Evolutionary conservation across 129 eudicot genomes (phyloP).

Genomic region (Flaveria brownii): DNA sequence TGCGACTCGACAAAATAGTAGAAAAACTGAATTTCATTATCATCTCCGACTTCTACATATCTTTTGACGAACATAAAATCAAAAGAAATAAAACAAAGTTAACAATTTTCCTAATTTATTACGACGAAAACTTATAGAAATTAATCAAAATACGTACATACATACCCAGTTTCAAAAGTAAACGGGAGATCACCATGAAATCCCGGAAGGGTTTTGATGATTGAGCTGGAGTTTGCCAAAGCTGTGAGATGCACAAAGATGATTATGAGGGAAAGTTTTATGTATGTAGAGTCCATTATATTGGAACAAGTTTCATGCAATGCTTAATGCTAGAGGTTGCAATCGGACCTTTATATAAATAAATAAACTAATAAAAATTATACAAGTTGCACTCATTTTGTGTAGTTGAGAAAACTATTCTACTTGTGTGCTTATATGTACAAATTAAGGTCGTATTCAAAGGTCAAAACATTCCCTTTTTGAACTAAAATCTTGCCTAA

Average conservation of each 20-base stretch:
- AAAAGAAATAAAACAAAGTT: background rate
- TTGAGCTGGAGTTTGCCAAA: background rate
- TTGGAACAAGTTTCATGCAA: background rate
- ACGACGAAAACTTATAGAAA: background rate
- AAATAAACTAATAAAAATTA: background rate
- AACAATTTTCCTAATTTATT: background rate
- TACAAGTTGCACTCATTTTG: too few relatives aligned
- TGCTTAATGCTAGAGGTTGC: background rate
- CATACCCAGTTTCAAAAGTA: background rate
- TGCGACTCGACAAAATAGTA: background rate
- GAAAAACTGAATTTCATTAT: background rate
- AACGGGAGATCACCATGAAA: background rate
- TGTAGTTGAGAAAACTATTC: too few relatives aligned
- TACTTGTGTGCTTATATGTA: too few relatives aligned
- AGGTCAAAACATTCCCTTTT: too few relatives aligned
- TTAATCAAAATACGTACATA: background rate
- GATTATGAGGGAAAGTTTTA: background rate
- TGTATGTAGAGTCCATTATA: background rate
- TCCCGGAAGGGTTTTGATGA: background rate
- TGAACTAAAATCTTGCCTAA: too few relatives aligned
- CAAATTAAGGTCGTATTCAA: too few relatives aligned
- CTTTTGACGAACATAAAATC: background rate
- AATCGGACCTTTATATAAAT: background rate
- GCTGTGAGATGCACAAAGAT: background rate
- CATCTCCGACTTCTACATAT: background rate